A percentile compares a stretch with the other conserved stretches of the same genome.
Evolutionary conservation across 306 rosid genomes (phyloP).

Genomic region (Biancaea sappan): DNA sequence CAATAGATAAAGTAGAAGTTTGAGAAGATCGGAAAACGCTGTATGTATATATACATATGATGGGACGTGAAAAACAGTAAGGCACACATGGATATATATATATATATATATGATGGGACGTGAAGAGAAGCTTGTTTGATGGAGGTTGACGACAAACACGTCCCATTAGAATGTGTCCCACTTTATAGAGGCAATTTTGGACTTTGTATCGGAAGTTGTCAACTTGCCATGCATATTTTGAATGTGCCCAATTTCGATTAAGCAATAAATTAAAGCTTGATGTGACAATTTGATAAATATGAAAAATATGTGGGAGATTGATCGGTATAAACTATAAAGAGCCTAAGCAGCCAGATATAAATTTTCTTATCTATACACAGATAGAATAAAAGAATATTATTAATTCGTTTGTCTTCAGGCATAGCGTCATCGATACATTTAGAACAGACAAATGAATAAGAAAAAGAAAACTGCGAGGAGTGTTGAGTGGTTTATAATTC

Average conservation of each 20-base stretch:
- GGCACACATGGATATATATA: too few relatives aligned
- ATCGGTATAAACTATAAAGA: too few relatives aligned
- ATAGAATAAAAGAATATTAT: too few relatives aligned
- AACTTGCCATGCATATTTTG: conserved; percentile 35
- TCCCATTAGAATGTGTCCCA: conserved; percentile 18
- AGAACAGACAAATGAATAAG: too few relatives aligned
- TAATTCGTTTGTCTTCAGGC: too few relatives aligned
- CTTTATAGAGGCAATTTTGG: conserved; percentile 21
- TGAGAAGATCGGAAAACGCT: neutral
- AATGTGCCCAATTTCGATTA: conserved; percentile 10
- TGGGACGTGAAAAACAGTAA: neutral
- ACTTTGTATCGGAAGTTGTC: neutral
- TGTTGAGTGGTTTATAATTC: neutral
- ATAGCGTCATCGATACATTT: too few relatives aligned
- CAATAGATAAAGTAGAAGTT: neutral
- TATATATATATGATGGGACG: neutral
- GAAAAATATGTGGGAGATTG: neutral
- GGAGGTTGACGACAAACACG: conserved; percentile 4
- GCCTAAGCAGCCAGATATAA: too few relatives aligned
- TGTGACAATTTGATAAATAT: neutral
- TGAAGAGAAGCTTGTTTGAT: neutral
- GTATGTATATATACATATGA: neutral
- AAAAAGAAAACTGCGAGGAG: too few relatives aligned
- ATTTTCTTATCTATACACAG: too few relatives aligned
- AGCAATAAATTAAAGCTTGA: neutral